Evolutionary conservation across 1,139 yeast species (phyloP), one percentile per base, ranked within the genome.

Genomic region (Martiniozyma asiatica): DNA sequence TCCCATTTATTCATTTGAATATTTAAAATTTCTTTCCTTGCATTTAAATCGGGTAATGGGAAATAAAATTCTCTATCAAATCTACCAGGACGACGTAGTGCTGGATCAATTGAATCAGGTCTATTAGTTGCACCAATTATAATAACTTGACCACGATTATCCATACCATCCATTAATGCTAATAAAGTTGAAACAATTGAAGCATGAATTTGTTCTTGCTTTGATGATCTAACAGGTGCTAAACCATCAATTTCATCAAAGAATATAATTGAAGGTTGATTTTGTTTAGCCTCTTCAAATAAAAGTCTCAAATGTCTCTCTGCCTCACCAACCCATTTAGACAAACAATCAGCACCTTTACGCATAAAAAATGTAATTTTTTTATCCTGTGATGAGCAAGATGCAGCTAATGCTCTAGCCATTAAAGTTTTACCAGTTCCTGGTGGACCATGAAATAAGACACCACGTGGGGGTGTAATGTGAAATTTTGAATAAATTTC

Each of bases 241-340:
- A 92, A 63, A 30, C 98, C 99, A 56, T 89, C 99, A 40, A 89
- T 89, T 59, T 89, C 98, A 59, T 89, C 99, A 48, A 89, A 87
- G 55, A 87, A 87, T 12, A 87, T 87, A 36, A 89, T 87, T 6
- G 94, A 73, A 3, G 99, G 98, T 53, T 92, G 98, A 43, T 87
- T 89, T 41, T 82, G 84, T 46, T 80, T 79, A 1, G 99, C 99
- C 54, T 89, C 97, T 55, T 89, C 98, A 52, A 89, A 89, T 32
- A 89, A 58, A 26, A 89, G 59, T 37, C 99, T 63, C 39, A 89
- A 63, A 53, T 89, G 96, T 43, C 98, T 68, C 56, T 89, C 99
- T 6, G 98, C 97, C 56, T 89, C 99, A 47, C 99, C 99, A 6
- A 89, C 97, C 98, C 98, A 89, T 58, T 92, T 92, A 32, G 95